Evolutionary conservation across 768 basidiomycete species (phyloP).

Genomic region (Rhodosporidiobolus odoratus): DNA sequence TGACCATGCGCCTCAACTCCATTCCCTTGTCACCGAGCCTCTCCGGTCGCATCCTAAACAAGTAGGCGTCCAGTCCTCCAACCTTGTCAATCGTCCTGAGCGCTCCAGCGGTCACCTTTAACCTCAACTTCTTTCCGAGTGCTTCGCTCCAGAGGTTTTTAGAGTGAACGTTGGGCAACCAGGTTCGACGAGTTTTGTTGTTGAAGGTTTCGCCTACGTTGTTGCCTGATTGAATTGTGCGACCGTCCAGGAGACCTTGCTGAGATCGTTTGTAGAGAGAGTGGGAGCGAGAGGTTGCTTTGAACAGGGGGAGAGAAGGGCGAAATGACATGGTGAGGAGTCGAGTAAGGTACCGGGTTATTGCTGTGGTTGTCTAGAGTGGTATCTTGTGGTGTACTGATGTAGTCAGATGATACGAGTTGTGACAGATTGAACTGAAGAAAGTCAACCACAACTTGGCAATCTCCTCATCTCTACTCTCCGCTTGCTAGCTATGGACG

Average conservation of each 20-base stretch:
- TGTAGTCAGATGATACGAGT: neutral
- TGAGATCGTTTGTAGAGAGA: conserved; percentile 76
- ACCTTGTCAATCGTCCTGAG: conserved; percentile 81
- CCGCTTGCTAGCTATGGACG: conserved; percentile 22
- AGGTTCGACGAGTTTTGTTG: conserved; percentile 77
- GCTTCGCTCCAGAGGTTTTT: conserved; percentile 68
- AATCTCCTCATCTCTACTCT: neutral
- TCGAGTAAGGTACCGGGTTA: neutral
- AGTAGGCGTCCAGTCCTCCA: conserved; percentile 67
- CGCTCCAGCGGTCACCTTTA: conserved; percentile 71
- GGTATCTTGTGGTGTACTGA: neutral
- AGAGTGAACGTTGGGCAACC: conserved; percentile 79
- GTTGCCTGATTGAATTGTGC: conserved; percentile 62
- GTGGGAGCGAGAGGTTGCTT: conserved; percentile 48
- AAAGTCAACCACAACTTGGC: neutral
- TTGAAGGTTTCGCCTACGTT: conserved; percentile 77
- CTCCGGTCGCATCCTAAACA: conserved; percentile 48
- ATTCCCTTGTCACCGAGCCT: conserved; percentile 33
- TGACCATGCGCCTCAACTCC: conserved; percentile 28
- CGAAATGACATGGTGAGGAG: conserved; percentile 18
- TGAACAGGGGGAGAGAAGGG: conserved; percentile 15
- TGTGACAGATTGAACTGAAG: neutral
- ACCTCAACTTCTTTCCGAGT: conserved; percentile 56
- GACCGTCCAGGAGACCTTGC: conserved; percentile 75
- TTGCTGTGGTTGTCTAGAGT: neutral